Base-by-base conservation (phyloP, 495 filamentous ascomycete genomes). In the Platismatia glauca region DNA sequence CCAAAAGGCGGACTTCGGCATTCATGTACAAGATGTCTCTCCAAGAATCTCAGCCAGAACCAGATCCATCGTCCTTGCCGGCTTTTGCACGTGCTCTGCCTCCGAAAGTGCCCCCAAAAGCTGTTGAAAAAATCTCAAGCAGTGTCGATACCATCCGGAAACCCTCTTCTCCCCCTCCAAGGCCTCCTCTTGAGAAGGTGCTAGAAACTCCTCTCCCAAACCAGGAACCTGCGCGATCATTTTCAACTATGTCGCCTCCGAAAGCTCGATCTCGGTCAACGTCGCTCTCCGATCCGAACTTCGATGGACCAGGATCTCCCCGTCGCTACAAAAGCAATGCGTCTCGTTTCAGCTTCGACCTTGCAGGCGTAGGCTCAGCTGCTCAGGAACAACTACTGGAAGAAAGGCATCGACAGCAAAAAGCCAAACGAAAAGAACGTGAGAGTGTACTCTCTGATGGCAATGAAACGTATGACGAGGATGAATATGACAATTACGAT, bases 261-360 rank as follows among this genome's bases (percentile, higher is more conserved):
- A 70, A 60, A 64, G 75, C 56, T 75, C 79, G 60, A 65, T 71
- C 76, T 7, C 71, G 76, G 31, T 70, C 81, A 7, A 81, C 81
- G 4, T 82, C 84, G 0, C 46, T 81, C 22, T 72, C 74, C 33
- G 77, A 79, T 64, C 59, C 69, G 8, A 69, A 74, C 0, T 74
- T 74, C 22, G 71, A 72, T n/a, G 69, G 69, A 39, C 71, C 74
- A 37, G 78, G 70, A 8, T 57, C 81, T 43, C 88, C 89, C 0
- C 87, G 79, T 66, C 90, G 92, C 71, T 85, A 91, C 71, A 91
- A 88, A 66, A 93, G 89, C 71, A 93, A 87, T 59, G 88, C 91
- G 0, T 95, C 90, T 4, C 79, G 91, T 13, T 96, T 97, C 67
- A 95, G 90, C 69, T 97, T 97, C 68, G 91, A 96, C 68, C 89